phyloP scores from a whole-genome alignment of 2,329 filamentous ascomycete species.

The Talaromyces albobiverticillius region DNA sequence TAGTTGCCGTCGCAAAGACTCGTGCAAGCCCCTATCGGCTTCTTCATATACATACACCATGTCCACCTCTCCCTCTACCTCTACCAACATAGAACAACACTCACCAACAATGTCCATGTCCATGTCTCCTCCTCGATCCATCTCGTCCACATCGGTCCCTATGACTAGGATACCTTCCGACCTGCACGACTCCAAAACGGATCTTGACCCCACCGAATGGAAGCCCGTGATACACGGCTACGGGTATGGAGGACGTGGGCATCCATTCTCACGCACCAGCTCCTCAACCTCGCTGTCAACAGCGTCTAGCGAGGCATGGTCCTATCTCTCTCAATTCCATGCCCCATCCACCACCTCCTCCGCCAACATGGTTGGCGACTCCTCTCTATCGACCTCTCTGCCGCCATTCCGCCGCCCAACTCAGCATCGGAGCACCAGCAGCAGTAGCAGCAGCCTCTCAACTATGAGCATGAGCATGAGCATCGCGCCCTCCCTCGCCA shows the following conservation, averaged over 20 bases:
- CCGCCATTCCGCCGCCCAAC: conserved; percentile 20
- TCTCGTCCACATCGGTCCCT: not conserved
- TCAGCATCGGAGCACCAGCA: conserved; percentile 21
- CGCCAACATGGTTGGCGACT: too few relatives aligned
- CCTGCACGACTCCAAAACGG: conserved; percentile 37
- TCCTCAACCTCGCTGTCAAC: conserved; percentile 16
- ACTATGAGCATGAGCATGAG: conserved; percentile 18
- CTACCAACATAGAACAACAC: conserved; percentile 23
- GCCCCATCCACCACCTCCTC: conserved; percentile 22
- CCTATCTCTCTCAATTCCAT: conserved; percentile 46
- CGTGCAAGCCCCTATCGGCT: conserved; percentile 43
- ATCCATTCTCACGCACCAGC: conserved; percentile 14
- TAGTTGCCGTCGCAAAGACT: conserved; percentile 48
- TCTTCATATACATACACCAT: conserved; percentile 32
- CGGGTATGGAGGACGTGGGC: conserved; percentile 6
- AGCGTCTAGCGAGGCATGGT: conserved; percentile 42
- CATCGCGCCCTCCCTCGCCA: conserved; percentile 31
- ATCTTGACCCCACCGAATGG: conserved; percentile 51
- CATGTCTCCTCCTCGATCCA: conserved; percentile 17
- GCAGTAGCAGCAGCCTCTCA: conserved; percentile 33
- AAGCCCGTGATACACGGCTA: conserved; percentile 41
- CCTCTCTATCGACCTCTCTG: not conserved
- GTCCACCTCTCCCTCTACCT: conserved; percentile 24
- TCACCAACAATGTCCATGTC: conserved; percentile 33
- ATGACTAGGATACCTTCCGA: conserved; percentile 38